These are phyloP conservation scores for Linum usitatissimum DNA, from an alignment of 345 rosid species.

Conservation along the genomic window DNA sequence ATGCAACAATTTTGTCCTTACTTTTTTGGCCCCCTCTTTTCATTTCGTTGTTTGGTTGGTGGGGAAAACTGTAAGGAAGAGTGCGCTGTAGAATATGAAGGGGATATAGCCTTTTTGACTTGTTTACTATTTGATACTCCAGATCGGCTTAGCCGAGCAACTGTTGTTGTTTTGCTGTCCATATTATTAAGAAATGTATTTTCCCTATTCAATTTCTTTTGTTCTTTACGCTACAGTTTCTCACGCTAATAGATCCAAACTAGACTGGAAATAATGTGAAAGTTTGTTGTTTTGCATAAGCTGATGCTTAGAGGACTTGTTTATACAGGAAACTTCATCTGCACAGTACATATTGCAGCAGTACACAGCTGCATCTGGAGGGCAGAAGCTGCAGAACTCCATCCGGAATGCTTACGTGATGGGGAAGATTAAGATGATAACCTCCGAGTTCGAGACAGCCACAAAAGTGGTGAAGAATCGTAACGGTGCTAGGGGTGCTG, in stretches of 20 bases:
- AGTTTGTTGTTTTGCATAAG: not conserved
- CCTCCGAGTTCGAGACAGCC: constrained; percentile 66
- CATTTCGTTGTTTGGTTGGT: constrained; percentile 16
- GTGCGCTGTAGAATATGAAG: too few relatives aligned
- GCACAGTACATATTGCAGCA: constrained; percentile 90
- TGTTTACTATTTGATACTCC: not conserved
- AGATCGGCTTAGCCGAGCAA: not conserved
- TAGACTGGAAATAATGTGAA: too few relatives aligned
- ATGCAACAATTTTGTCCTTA: not conserved
- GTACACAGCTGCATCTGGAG: constrained; percentile 85
- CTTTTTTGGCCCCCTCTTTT: not conserved
- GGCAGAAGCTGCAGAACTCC: constrained; percentile 69
- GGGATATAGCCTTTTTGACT: not conserved
- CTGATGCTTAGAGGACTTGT: not conserved
- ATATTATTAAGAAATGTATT: not conserved
- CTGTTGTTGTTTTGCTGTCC: not conserved
- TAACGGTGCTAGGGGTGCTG: constrained; percentile 40
- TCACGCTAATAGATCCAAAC: too few relatives aligned
- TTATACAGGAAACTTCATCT: constrained; percentile 64
- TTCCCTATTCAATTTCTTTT: not conserved
- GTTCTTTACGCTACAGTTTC: not conserved
- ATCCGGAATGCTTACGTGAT: constrained; percentile 69
- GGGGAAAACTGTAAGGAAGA: constrained; percentile 13
- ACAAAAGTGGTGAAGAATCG: constrained; percentile 59
- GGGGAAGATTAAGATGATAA: constrained; percentile 81